Conservation (phyloP, 306 rosid genomes). For the Cucumis cinereus region DNA sequence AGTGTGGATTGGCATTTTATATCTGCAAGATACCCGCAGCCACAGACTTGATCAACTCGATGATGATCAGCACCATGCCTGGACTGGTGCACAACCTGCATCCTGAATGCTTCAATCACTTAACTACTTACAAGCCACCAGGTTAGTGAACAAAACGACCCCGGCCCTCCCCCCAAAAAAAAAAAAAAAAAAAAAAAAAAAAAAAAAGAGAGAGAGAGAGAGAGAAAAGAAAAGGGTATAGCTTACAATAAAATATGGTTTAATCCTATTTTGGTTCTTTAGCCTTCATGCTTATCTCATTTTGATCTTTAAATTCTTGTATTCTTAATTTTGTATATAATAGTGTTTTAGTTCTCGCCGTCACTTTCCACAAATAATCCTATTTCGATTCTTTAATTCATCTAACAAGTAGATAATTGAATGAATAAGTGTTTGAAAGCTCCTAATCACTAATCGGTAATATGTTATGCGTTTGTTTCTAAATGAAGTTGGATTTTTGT, state of each 20-base stretch:
- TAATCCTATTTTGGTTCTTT: not conserved
- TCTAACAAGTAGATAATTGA: not conserved
- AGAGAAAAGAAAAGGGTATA: not conserved
- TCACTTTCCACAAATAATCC: not conserved
- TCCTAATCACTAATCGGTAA: not conserved
- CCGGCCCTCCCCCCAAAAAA: not conserved
- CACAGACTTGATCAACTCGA: conserved; percentile 20
- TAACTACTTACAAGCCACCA: not conserved
- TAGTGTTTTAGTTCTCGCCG: not conserved
- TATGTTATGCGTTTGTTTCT: not conserved
- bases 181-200: not conserved
- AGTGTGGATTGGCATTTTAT: conserved; percentile 49
- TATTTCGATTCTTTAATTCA: not conserved
- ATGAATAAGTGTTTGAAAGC: not conserved
- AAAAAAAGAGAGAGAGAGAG: not conserved
- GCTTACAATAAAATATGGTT: not conserved
- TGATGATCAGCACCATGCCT: conserved; percentile 30
- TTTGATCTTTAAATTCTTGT: not conserved
- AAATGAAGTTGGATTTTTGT: not conserved
- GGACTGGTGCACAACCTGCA: conserved; percentile 50
- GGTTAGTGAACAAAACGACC: not conserved
- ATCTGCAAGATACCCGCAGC: conserved; percentile 41
- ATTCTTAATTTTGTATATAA: not conserved
- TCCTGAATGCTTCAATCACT: conserved; percentile 13
- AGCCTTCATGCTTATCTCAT: not conserved